Percentiles rank a stretch among this genome's conserved stretches.
These are phyloP conservation scores for Sanghuangporus baumii DNA, from an alignment of 1,284 basidiomycete genomes.

Conservation along the genomic window DNA sequence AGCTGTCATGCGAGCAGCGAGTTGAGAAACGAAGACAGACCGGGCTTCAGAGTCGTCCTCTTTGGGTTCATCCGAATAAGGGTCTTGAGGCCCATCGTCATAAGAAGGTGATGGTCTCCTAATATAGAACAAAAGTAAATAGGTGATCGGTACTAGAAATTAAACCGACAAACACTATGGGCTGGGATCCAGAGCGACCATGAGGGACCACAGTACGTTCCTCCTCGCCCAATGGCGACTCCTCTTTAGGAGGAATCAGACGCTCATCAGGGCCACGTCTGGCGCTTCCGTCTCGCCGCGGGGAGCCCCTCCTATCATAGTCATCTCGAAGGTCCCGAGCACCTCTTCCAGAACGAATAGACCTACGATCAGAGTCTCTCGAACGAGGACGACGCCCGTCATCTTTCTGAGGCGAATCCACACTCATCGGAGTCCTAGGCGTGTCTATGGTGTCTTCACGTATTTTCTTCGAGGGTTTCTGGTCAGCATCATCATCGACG, in stretches of 20 bases:
- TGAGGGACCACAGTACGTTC: conserved; percentile 10
- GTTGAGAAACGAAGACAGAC: conserved; percentile 97
- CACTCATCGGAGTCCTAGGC: conserved; percentile 37
- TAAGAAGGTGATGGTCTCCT: conserved; percentile 73
- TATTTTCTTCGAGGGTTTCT: conserved; percentile 51
- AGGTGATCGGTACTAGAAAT: neutral
- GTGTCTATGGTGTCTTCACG: conserved; percentile 42
- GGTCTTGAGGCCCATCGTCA: conserved; percentile 50
- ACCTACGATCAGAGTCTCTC: conserved; percentile 44
- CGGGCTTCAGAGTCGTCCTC: conserved; percentile 92
- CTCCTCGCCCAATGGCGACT: conserved; percentile 21
- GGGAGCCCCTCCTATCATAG: conserved; percentile 37
- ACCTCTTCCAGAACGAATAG: conserved; percentile 30
- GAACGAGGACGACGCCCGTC: conserved; percentile 58
- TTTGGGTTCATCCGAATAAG: conserved; percentile 69
- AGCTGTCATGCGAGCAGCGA: conserved; percentile 92
- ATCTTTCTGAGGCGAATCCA: conserved; percentile 32
- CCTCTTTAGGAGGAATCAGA: conserved; percentile 20
- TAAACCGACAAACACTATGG: conserved; percentile 22
- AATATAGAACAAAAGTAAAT: conserved; percentile 4
- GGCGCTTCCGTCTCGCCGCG: conserved; percentile 32
- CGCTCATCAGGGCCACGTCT: conserved; percentile 28
- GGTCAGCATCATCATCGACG: conserved; percentile 50
- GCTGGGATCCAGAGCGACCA: conserved; percentile 18
- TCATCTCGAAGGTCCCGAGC: conserved; percentile 52